phyloP scores from a whole-genome alignment of 2,329 filamentous ascomycete species.

The Talaromyces pinophilus region DNA sequence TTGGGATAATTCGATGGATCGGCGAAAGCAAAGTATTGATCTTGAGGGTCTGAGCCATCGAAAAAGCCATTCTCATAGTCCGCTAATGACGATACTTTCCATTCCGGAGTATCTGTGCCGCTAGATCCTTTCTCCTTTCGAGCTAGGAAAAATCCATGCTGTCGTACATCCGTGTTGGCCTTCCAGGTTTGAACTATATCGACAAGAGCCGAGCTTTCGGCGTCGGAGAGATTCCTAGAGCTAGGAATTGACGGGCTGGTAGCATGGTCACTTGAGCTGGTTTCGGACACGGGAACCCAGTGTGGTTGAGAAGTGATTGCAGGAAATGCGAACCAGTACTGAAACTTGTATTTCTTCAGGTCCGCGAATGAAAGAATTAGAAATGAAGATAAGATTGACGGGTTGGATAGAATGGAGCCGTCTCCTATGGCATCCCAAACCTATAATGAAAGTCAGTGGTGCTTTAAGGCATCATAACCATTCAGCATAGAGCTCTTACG shows the following conservation, averaged over 20 bases:
- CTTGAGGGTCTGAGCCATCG: constrained; percentile 65
- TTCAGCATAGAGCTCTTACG: constrained; percentile 50
- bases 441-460: constrained; percentile 48
- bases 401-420: constrained; percentile 92
- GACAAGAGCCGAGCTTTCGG: constrained; percentile 76
- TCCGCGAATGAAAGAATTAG: constrained; percentile 89
- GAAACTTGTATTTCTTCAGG: constrained; percentile 95
- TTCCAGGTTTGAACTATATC: constrained; percentile 86
- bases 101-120: constrained; percentile 59
- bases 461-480: not conserved
- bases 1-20: constrained; percentile 89
- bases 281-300: constrained; percentile 63
- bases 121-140: constrained; percentile 62
- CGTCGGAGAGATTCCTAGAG: constrained; percentile 54
- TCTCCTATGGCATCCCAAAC: constrained; percentile 98
- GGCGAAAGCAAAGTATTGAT: constrained; percentile 82
- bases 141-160: constrained; percentile 94
- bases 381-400: constrained; percentile 87
- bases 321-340: constrained; percentile 97
- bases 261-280: constrained; percentile 26
- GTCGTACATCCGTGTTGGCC: constrained; percentile 75
- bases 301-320: constrained; percentile 83
- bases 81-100: constrained; percentile 75
- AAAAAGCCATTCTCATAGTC: constrained; percentile 89
- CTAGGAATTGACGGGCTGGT: constrained; percentile 20